These are phyloP conservation scores for Diospyros kaki DNA, from an alignment of 148 eudicot genomes.

Conservation along the genomic window DNA sequence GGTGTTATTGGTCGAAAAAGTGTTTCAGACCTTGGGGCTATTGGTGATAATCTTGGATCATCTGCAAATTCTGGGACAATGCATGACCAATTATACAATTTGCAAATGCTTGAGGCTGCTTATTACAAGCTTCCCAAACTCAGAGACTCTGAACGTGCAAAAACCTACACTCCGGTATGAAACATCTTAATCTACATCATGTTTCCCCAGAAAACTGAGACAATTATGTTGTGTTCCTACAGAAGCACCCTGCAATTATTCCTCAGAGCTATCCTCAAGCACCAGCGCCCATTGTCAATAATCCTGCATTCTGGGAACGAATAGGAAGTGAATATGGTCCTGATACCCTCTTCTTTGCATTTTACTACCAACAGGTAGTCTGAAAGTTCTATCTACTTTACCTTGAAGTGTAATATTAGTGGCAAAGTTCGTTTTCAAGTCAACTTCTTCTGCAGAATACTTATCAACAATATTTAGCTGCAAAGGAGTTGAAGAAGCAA, in stretches of 20 bases:
- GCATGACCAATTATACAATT: slow-evolving; percentile 66
- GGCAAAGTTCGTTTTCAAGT: slow-evolving; percentile 10
- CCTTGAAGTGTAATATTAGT: neutral
- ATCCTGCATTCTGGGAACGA: slow-evolving; percentile 97
- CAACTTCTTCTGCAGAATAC: slow-evolving; percentile 60
- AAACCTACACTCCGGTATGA: slow-evolving; percentile 82
- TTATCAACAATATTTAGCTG: slow-evolving; percentile 98
- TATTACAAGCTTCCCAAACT: slow-evolving; percentile 82
- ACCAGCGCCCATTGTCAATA: slow-evolving; percentile 91
- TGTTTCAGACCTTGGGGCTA: slow-evolving; percentile 84
- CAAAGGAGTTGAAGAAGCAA: slow-evolving; percentile 92
- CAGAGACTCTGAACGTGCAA: slow-evolving; percentile 90
- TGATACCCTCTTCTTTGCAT: slow-evolving; percentile 85
- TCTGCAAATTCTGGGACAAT: slow-evolving; percentile 52
- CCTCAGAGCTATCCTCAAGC: slow-evolving; percentile 94
- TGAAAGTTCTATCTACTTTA: slow-evolving; percentile 1
- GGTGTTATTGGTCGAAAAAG: slow-evolving; percentile 97
- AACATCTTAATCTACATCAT: slow-evolving; percentile 10
- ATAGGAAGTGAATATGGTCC: slow-evolving; percentile 72
- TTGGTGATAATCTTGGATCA: slow-evolving; percentile 75
- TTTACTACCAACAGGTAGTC: slow-evolving; percentile 82
- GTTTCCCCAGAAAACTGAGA: slow-evolving; percentile 6
- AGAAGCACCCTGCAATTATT: slow-evolving; percentile 86
- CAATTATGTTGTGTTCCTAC: slow-evolving; percentile 21
- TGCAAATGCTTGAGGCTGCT: slow-evolving; percentile 94